Conservation (phyloP, 768 basidiomycete species). For the Lentinus tigrinus region DNA sequence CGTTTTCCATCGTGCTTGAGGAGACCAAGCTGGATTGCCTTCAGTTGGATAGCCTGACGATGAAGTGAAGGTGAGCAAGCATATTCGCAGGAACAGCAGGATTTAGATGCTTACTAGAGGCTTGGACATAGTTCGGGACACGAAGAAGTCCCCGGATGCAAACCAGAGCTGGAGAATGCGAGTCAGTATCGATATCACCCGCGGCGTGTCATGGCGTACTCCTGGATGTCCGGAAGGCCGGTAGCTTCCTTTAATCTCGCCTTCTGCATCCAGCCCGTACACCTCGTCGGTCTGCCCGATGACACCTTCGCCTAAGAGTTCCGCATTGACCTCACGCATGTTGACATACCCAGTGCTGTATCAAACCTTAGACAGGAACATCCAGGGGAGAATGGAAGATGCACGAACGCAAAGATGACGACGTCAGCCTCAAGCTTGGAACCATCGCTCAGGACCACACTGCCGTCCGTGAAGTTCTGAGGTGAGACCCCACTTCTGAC, state of each 20-base stretch:
- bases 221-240: constrained; percentile 44
- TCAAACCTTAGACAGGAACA: background rate
- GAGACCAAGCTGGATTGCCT: constrained; percentile 14
- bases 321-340: constrained; percentile 31
- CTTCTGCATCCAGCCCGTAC: constrained; percentile 43
- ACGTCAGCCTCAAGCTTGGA: constrained; percentile 25
- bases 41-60: constrained; percentile 14
- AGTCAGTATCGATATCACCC: too few relatives aligned
- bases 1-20: constrained; percentile 10
- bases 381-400: background rate
- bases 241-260: constrained; percentile 37
- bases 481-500: constrained; percentile 40
- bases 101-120: constrained; percentile 30
- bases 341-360: constrained; percentile 33
- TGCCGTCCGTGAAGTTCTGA: constrained; percentile 26
- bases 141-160: constrained; percentile 36
- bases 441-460: constrained; percentile 23
- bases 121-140: constrained; percentile 36
- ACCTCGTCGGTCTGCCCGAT: constrained; percentile 32
- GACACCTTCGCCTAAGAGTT: constrained; percentile 36
- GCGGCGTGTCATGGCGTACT: constrained; percentile 19
- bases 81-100: too few relatives aligned
- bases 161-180: constrained; percentile 38
- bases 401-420: constrained; percentile 28
- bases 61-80: background rate